These are phyloP conservation scores for Arthroderma sp. DNA, from an alignment of 2,329 filamentous ascomycete genomes.

Conservation along the genomic window DNA sequence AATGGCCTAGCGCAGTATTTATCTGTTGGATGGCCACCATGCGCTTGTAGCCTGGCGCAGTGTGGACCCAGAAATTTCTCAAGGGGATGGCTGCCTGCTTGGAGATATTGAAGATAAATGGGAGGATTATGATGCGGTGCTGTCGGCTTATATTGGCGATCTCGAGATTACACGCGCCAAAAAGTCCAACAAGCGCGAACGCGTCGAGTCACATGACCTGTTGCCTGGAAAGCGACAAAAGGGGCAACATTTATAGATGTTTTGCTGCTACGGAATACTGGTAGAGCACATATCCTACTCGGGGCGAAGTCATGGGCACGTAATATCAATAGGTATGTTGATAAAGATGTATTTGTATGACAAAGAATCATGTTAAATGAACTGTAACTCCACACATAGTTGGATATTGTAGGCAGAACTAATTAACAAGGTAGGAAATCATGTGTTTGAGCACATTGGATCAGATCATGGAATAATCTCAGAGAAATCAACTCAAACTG, in stretches of 20 bases:
- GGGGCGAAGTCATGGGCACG: too few species aligned
- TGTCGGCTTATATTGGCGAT: background rate
- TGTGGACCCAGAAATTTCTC: background rate
- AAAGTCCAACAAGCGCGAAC: background rate
- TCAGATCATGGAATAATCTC: background rate
- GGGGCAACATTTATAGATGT: background rate
- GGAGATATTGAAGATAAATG: background rate
- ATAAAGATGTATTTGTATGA: background rate
- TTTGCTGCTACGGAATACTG: too few species aligned
- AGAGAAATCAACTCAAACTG: background rate
- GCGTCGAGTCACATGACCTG: background rate
- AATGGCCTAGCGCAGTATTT: background rate
- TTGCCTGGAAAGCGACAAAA: background rate
- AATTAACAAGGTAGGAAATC: background rate
- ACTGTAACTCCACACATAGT: background rate
- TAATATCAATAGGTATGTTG: too few species aligned
- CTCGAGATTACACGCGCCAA: background rate
- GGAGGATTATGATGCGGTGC: background rate
- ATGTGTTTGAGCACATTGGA: background rate
- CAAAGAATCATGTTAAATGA: slow-evolving; percentile 3
- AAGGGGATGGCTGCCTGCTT: background rate
- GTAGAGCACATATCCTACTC: too few species aligned
- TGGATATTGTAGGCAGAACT: background rate
- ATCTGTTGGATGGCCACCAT: background rate
- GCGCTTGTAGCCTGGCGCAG: background rate